A percentile compares a stretch with the other conserved stretches of the same genome.
Evolutionary conservation across 1,139 yeast genomes (phyloP).

Genomic region (Yamadazyma sp.): DNA sequence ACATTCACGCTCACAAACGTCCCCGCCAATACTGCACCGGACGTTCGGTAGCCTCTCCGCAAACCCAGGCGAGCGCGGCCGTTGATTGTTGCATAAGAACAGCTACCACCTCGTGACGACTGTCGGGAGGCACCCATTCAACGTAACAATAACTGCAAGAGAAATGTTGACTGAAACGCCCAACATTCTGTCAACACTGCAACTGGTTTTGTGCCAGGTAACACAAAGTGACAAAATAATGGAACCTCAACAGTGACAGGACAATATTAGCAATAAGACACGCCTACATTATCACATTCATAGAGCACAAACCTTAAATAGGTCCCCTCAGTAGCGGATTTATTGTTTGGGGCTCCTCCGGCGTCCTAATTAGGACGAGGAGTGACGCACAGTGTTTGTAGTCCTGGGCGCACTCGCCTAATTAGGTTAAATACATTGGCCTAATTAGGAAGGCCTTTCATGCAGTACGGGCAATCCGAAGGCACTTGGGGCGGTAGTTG

Average conservation of each 20-base stretch:
- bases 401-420: slow-evolving; percentile 10
- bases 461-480: slow-evolving; percentile 1
- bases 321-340: background rate
- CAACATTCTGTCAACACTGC: background rate
- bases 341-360: slow-evolving; percentile 6
- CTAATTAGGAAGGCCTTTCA: slow-evolving; percentile 13
- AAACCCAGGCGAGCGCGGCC: too few relatives aligned
- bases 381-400: slow-evolving; percentile 1
- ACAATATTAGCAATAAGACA: too few relatives aligned
- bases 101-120: too few relatives aligned
- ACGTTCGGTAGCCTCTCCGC: too few relatives aligned
- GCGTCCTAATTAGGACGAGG: slow-evolving; percentile 15
- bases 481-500: background rate
- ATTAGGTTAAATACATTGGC: slow-evolving; percentile 12
- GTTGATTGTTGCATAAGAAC: too few relatives aligned
- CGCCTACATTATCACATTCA: background rate
- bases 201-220: background rate
- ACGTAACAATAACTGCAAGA: too few relatives aligned
- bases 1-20: too few relatives aligned
- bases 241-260: background rate
- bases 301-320: background rate
- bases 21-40: too few relatives aligned
- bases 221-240: too few relatives aligned
- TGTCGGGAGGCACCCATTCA: too few relatives aligned
- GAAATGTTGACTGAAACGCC: too few relatives aligned